Evolutionary conservation across 202 grass and related monocot species (phyloP).

Genomic region (Zoysia matrella): DNA sequence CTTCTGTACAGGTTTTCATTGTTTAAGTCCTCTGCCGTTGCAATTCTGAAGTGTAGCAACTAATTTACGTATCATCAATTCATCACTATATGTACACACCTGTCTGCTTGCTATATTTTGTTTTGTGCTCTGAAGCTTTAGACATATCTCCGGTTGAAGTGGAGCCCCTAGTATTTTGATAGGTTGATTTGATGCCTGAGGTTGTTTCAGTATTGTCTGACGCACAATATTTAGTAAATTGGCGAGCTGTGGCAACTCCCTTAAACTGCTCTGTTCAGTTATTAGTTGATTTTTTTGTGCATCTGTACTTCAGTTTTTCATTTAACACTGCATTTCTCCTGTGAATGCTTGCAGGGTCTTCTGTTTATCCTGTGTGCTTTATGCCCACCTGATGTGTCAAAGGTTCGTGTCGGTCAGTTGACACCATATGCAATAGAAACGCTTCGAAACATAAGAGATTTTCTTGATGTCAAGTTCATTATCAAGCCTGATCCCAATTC

Average conservation of each 20-base stretch:
- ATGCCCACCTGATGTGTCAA: constrained; percentile 81
- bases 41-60: constrained; percentile 14
- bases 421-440: constrained; percentile 83
- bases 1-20: background rate
- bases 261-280: background rate
- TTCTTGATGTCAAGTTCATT: constrained; percentile 82
- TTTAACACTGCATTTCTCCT: constrained; percentile 17
- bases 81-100: background rate
- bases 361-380: constrained; percentile 88
- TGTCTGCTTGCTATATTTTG: background rate
- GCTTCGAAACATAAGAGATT: constrained; percentile 82
- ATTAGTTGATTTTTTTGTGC: background rate
- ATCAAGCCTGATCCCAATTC: constrained; percentile 84
- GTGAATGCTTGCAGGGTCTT: constrained; percentile 67
- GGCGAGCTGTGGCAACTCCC: background rate
- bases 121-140: background rate
- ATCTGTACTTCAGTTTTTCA: background rate
- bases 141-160: background rate
- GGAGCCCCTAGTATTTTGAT: no score
- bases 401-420: constrained; percentile 79
- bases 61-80: background rate
- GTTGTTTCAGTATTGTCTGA: background rate
- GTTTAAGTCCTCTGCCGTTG: background rate
- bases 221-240: background rate
- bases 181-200: background rate